Evolutionary conservation across 768 basidiomycete genomes (phyloP), one percentile per base, ranked within the genome.

Genomic region (Ramaria sp.): DNA sequence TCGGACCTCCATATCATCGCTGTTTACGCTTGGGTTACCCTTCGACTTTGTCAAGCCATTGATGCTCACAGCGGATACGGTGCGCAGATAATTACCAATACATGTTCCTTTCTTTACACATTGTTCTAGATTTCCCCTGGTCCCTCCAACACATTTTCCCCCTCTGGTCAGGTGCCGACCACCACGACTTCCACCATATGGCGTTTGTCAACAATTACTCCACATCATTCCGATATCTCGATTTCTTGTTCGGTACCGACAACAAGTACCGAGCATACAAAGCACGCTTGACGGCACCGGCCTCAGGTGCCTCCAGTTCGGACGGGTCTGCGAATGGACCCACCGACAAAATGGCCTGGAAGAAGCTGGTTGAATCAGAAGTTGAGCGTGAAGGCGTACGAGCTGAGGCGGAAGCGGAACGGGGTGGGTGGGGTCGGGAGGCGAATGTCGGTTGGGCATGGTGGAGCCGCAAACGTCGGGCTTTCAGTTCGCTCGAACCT

Each of bases 181-280:
- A 95, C 71, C 94, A 96, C 66, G 94, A 97, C 65, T 97, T 92
- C 81, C 95, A 98, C 70, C 95, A 99, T 71, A 88, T 92, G 88
- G 84, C 88, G 3, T 95, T 93, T 74, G 81, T 81, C 48, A 92
- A 93, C 75, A 94, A 94, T 75, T 95, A 78, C 67, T 88, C 89
- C 8, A 94, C 92, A 6, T 88, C 85, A 20, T 96, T 96, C 82
- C 81, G 92, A 38, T 95, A 89, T 85, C 90, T 87, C 68, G 95
- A 98, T 68, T 77, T 78, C 57, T 69, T 91, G 60, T 83, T 88
- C 63, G 93, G 93, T 49, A 98, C 95, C 0, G 95, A 99, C 63
- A 68, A 74, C 69, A 91, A 89, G 73, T 98, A 96, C 72, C 80
- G 74, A 20, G 83, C 79, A 32, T 92, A 94, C 74, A 80, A 83